phyloP scores from a whole-genome alignment of 768 basidiomycete genomes.

The Gloeopeniophorella convolvens region DNA sequence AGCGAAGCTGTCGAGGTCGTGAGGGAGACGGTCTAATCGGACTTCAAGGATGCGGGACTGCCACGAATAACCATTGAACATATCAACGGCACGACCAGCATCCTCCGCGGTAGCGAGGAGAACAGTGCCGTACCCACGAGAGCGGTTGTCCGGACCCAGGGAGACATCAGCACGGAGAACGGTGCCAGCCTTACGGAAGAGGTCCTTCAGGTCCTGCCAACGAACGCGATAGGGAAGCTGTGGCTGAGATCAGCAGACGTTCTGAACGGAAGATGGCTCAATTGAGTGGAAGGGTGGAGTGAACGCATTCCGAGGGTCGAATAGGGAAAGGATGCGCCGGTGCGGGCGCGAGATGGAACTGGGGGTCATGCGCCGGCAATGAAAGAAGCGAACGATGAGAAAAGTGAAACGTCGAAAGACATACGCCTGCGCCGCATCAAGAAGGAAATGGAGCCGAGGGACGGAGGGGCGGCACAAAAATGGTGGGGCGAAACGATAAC shows the following conservation, averaged over 20 bases:
- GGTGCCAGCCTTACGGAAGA: slow-evolving; percentile 90
- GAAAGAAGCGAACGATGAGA: neutral
- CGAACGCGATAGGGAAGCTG: slow-evolving; percentile 94
- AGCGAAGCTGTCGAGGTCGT: slow-evolving; percentile 25
- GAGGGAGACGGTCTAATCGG: slow-evolving; percentile 70
- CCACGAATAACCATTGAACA: slow-evolving; percentile 98
- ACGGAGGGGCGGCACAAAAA: neutral
- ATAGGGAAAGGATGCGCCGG: neutral
- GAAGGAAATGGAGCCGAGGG: too few species aligned
- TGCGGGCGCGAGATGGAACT: neutral
- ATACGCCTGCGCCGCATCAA: neutral
- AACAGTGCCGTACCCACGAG: slow-evolving; percentile 91
- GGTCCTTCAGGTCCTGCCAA: slow-evolving; percentile 99
- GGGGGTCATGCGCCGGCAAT: neutral
- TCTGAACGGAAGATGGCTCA: neutral
- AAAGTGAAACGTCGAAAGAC: neutral
- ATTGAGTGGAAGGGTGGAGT: slow-evolving; percentile 1
- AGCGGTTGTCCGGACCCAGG: slow-evolving; percentile 78
- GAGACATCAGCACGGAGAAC: slow-evolving; percentile 46
- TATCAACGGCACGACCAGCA: slow-evolving; percentile 88
- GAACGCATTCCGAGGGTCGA: neutral
- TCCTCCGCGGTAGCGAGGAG: slow-evolving; percentile 92
- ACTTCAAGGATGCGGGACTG: slow-evolving; percentile 91
- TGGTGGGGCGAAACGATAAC: slow-evolving; percentile 1
- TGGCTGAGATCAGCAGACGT: neutral